phyloP scores from a whole-genome alignment of 495 filamentous ascomycete genomes.

The Aspergillus indologenus region DNA sequence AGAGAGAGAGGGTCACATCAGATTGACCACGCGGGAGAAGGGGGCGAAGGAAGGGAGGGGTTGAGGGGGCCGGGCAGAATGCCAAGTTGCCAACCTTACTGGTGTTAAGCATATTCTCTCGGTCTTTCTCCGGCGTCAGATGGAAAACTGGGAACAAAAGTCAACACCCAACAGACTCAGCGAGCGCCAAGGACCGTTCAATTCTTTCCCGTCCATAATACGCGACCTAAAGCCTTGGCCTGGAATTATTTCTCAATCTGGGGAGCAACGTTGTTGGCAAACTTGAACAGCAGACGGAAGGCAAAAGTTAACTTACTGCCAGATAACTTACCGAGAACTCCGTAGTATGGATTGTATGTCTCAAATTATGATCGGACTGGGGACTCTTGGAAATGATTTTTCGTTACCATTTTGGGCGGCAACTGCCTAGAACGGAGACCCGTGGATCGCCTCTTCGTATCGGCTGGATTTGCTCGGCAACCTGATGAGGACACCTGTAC shows the following conservation, averaged over 20 bases:
- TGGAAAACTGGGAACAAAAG: conserved; percentile 7
- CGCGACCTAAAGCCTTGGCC: background rate
- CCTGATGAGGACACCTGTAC: conserved; percentile 15
- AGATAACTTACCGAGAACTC: too few relatives aligned
- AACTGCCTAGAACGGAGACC: conserved; percentile 1
- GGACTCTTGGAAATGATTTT: background rate
- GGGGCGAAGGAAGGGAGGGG: background rate
- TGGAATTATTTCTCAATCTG: background rate
- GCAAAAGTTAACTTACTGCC: too few relatives aligned
- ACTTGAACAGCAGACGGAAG: too few relatives aligned
- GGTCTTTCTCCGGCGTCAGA: conserved; percentile 20
- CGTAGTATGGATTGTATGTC: background rate
- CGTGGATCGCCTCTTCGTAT: conserved; percentile 8
- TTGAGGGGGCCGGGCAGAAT: background rate
- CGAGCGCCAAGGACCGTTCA: too few relatives aligned
- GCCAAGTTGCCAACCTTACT: conserved; percentile 43
- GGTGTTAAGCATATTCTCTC: conserved; percentile 44
- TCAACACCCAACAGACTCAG: too few relatives aligned
- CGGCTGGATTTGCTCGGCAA: conserved; percentile 13
- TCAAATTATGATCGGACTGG: background rate
- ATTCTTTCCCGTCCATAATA: too few relatives aligned
- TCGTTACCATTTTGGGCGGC: background rate
- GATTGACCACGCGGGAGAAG: background rate
- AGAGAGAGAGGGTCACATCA: background rate
- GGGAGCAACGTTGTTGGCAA: too few relatives aligned